Evolutionary conservation across 768 basidiomycete species (phyloP).

Genomic region (Pleurotus ostreatus): DNA sequence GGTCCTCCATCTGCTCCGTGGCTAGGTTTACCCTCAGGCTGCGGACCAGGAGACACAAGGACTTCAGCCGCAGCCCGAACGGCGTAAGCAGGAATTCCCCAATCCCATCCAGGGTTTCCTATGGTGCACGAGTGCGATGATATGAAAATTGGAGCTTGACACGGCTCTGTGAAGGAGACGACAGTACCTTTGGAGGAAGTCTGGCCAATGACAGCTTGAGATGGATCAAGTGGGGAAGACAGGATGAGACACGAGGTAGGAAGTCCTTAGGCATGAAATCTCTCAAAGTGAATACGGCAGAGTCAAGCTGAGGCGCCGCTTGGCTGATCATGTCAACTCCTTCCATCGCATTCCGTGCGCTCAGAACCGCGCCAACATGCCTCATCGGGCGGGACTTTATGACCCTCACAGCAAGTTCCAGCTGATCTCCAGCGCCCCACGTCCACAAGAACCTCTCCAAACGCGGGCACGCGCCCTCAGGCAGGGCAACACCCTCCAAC

Average conservation of each 20-base stretch:
- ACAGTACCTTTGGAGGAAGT: not conserved
- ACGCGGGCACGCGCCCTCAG: not conserved
- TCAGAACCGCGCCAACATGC: not conserved
- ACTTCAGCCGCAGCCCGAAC: no score
- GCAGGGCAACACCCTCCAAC: not conserved
- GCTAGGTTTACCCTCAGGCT: no score
- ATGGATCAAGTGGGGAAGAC: not conserved
- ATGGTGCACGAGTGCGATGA: not conserved
- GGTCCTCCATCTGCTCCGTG: not conserved
- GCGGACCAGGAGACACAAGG: no score
- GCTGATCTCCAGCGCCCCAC: not conserved
- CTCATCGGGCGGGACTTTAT: not conserved
- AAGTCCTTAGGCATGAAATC: not conserved
- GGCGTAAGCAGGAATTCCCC: no score
- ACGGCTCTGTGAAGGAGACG: no score
- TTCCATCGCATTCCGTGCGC: not conserved
- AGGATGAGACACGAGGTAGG: not conserved
- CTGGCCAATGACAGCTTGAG: slow-evolving; percentile 1
- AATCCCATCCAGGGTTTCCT: no score
- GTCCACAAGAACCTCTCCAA: slow-evolving; percentile 1
- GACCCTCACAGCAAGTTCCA: not conserved
- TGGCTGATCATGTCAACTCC: not conserved
- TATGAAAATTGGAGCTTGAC: not conserved
- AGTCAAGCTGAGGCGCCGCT: not conserved
- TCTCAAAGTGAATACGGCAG: not conserved